These are phyloP conservation scores for Fusarium sp. DNA, from an alignment of 2,329 filamentous ascomycete genomes.

Conservation along the genomic window DNA sequence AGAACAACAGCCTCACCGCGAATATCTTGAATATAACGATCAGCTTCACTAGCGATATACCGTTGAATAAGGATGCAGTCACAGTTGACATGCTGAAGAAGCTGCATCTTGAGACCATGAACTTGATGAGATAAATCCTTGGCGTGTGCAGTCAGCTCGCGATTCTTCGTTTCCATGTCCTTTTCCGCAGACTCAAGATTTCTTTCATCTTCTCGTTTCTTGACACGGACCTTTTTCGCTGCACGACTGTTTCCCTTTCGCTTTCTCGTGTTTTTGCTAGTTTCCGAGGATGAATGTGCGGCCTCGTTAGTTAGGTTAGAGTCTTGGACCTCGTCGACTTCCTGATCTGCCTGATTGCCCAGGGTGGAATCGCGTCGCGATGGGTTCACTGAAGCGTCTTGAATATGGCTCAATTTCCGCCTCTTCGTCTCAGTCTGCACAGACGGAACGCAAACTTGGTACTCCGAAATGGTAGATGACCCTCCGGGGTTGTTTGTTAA, in stretches of 20 bases:
- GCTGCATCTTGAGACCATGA: constrained; percentile 3
- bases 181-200: background rate
- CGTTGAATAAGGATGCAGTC: constrained; percentile 1
- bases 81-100: background rate
- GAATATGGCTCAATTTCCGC: background rate
- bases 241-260: constrained; percentile 4
- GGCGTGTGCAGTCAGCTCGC: background rate
- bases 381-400: no score
- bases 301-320: background rate
- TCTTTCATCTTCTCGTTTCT: background rate
- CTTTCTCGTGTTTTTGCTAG: background rate
- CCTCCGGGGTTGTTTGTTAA: no score
- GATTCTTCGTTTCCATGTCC: background rate
- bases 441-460: background rate
- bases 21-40: background rate
- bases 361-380: background rate
- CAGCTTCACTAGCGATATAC: background rate
- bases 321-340: background rate
- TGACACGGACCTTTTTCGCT: background rate
- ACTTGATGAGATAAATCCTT: background rate
- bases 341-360: no score
- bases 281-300: background rate
- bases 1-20: background rate
- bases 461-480: background rate
- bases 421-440: background rate